Evolutionary conservation across 2,329 filamentous ascomycete species (phyloP).

Genomic region (Mycosphaerella sp.): DNA sequence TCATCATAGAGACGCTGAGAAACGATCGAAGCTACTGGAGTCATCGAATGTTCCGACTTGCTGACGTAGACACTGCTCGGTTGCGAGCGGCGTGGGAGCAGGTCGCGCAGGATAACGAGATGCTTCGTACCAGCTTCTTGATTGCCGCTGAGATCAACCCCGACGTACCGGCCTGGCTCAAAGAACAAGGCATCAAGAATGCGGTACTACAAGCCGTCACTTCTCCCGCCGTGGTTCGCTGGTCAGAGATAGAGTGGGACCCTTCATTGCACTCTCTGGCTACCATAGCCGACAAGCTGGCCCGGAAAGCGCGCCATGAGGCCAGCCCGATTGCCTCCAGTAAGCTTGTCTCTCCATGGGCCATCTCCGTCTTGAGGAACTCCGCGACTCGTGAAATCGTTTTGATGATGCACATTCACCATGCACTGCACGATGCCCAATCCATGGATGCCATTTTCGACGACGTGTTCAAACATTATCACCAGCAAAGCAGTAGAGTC

Average conservation of each 20-base stretch:
- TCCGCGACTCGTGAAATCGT: neutral
- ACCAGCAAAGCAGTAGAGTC: neutral
- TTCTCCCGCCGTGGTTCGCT: neutral
- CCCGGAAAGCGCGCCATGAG: neutral
- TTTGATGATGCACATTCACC: neutral
- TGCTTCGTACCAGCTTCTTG: neutral
- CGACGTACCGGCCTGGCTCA: neutral
- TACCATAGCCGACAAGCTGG: neutral
- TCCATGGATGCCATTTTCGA: neutral
- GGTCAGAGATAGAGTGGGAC: neutral
- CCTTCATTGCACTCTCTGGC: neutral
- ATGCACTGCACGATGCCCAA: neutral
- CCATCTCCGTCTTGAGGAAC: neutral
- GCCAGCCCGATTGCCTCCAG: neutral
- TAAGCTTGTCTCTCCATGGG: neutral
- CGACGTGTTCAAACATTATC: neutral
- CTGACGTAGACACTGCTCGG: neutral
- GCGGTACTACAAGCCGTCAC: neutral
- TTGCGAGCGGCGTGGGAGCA: constrained; percentile 3
- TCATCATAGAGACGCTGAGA: constrained; percentile 4
- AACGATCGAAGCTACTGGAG: constrained; percentile 8
- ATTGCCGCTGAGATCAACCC: neutral
- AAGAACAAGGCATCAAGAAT: neutral
- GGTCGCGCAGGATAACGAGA: neutral
- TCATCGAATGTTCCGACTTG: constrained; percentile 2